Evolutionary conservation across 352 stramenopile genomes (phyloP).

Genomic region (Hyaloperonospora arabidopsidis): DNA sequence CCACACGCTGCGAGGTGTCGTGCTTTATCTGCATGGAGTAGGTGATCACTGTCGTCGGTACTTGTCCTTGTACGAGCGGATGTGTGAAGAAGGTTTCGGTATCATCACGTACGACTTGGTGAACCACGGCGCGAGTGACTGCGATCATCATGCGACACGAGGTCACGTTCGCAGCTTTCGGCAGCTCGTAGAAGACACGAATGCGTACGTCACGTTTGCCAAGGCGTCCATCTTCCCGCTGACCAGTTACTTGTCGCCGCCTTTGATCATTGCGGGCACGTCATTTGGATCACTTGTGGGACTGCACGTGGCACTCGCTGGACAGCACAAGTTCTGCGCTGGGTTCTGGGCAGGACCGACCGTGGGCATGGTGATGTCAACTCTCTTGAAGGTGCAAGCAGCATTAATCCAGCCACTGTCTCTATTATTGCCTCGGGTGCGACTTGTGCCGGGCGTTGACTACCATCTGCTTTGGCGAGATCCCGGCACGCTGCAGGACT

Average conservation of each 20-base stretch:
- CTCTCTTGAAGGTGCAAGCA: conserved; percentile 29
- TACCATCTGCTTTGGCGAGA: conserved; percentile 32
- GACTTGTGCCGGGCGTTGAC: conserved; percentile 47
- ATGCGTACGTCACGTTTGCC: conserved; percentile 36
- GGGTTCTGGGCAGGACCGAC: conserved; percentile 42
- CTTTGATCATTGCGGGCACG: conserved; percentile 50
- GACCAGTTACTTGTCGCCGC: conserved; percentile 11
- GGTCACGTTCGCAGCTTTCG: conserved; percentile 34
- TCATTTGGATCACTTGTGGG: conserved; percentile 51
- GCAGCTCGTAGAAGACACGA: conserved; percentile 45
- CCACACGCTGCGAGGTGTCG: conserved; percentile 31
- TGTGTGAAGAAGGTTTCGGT: conserved; percentile 36
- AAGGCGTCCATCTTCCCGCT: conserved; percentile 26
- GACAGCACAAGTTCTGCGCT: conserved; percentile 40
- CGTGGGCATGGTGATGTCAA: conserved; percentile 42
- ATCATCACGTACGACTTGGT: conserved; percentile 42
- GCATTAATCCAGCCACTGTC: conserved; percentile 30
- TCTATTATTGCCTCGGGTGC: conserved; percentile 27
- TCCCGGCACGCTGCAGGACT: conserved; percentile 36
- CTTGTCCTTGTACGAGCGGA: conserved; percentile 35
- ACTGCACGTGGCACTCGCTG: conserved; percentile 44
- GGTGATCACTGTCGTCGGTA: conserved; percentile 39
- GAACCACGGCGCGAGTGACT: conserved; percentile 42
- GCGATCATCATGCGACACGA: conserved; percentile 28
- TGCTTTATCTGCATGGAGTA: conserved; percentile 42